Base-by-base conservation (phyloP, 192 early-diverging fungal genomes). In the Haplosporangium gracile region DNA sequence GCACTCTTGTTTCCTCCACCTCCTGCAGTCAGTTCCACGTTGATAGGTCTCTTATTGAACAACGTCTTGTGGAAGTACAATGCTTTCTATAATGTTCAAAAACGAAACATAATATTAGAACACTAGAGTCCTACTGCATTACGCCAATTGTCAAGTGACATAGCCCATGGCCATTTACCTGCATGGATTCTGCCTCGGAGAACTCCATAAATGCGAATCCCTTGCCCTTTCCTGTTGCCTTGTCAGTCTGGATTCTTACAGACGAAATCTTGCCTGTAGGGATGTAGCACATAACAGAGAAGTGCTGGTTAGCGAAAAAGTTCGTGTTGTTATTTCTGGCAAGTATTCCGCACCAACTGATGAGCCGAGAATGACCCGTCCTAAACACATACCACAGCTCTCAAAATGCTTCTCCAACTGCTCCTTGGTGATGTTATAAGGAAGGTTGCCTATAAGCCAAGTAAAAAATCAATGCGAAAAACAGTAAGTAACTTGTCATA, bases 201-300 rank as follows among this genome's bases (percentile, higher is more conserved):
- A 95, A 92, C 83, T 95, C 94, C 42, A 93, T 87, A 89, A 95
- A 95, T 32, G 94, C 93, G 88, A 94, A 95, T 4, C 94, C 94
- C 68, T 94, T 93, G 76, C 92, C 92, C 83, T 94, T 94, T 68
- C 92, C 92, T 1, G 94, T 94, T 3, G 87, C 82, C 79, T 94
- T 95, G 78, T 95, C 91, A 32, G 94, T 94, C 82, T 93, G 91
- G 32, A 95, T 77, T 39, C 94, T 94, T 8, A 93, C 89, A 0
- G 93, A 93, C 20, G 87, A 78, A n/a, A 92, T 91, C 34, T 79
- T 88, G 76, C 87, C 92, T 77, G 70, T 6, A 34, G 1, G 5
- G 24, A 24, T 7, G 7, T 7, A 53, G 71, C 29, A 43, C 20
- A 49, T n/a, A 36, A n/a, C 1, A 20, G 45, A 9, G 4, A n/a